These are phyloP conservation scores for Solanum infundibuliforme DNA, from an alignment of 257 asterid species.

Conservation along the genomic window DNA sequence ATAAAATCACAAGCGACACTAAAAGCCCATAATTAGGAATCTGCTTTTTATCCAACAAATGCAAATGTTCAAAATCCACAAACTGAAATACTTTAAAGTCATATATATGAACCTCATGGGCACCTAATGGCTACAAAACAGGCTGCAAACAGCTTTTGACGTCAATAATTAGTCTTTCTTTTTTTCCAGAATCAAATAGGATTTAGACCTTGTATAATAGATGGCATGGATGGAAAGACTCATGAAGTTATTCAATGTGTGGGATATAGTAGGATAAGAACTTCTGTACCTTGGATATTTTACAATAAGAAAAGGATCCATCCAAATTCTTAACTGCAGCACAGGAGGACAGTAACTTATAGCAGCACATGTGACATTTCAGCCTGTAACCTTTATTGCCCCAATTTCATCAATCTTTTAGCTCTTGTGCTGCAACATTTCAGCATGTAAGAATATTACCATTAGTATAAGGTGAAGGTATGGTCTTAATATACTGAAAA, in stretches of 20 bases:
- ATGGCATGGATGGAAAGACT: constrained; percentile 8
- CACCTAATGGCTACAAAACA: background rate
- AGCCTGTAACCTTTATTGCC: constrained; percentile 81
- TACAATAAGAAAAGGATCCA: constrained; percentile 41
- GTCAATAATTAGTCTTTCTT: background rate
- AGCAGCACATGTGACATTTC: constrained; percentile 28
- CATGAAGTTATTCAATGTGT: constrained; percentile 7
- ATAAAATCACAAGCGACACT: background rate
- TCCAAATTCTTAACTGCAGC: constrained; percentile 55
- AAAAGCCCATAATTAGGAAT: background rate
- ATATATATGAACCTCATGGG: background rate
- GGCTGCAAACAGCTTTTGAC: background rate
- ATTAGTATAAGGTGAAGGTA: background rate
- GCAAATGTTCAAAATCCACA: background rate
- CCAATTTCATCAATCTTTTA: constrained; percentile 87
- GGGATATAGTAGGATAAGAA: constrained; percentile 4
- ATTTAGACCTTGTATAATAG: background rate
- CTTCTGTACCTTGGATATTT: constrained; percentile 52
- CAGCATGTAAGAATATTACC: constrained; percentile 21
- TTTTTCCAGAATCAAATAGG: background rate
- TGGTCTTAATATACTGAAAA: background rate
- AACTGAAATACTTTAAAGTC: background rate
- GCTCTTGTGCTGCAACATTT: constrained; percentile 82
- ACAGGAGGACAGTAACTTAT: constrained; percentile 32
- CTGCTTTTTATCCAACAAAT: background rate